Evolutionary conservation across 2,329 filamentous ascomycete species (phyloP).

Genomic region (Cryphonectria nitschkei): DNA sequence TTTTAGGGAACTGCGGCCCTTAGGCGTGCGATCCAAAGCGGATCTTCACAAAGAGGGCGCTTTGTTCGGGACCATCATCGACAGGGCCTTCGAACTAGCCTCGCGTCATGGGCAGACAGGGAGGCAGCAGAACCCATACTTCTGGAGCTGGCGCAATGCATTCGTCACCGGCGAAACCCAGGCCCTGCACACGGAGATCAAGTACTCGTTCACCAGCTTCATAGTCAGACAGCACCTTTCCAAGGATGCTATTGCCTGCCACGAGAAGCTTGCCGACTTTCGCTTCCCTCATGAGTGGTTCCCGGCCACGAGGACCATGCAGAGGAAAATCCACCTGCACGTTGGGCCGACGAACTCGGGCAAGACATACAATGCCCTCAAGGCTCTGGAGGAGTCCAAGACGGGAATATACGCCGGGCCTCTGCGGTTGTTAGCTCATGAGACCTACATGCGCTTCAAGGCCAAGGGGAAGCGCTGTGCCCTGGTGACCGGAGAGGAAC

Average conservation of each 20-base stretch:
- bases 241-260: conserved; percentile 57
- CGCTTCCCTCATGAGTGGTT: conserved; percentile 94
- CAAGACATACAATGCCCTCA: conserved; percentile 93
- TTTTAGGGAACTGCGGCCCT: conserved; percentile 37
- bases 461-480: conserved; percentile 78
- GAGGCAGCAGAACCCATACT: conserved; percentile 55
- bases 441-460: conserved; percentile 87
- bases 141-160: conserved; percentile 61
- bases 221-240: conserved; percentile 62
- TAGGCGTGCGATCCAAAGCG: conserved; percentile 43
- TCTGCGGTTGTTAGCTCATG: conserved; percentile 84
- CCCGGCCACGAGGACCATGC: conserved; percentile 77
- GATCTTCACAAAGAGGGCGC: conserved; percentile 50
- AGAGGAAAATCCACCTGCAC: conserved; percentile 86
- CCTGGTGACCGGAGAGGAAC: conserved; percentile 89
- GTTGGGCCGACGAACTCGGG: conserved; percentile 97
- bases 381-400: conserved; percentile 76
- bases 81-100: conserved; percentile 51
- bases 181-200: conserved; percentile 62
- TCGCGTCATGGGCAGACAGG: conserved; percentile 40
- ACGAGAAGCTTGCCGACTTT: conserved; percentile 74
- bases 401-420: conserved; percentile 90
- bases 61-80: conserved; percentile 51
- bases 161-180: conserved; percentile 57
- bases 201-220: conserved; percentile 70